Conservation (phyloP, 139 green algal species). For the Zygnema cylindricum region DNA sequence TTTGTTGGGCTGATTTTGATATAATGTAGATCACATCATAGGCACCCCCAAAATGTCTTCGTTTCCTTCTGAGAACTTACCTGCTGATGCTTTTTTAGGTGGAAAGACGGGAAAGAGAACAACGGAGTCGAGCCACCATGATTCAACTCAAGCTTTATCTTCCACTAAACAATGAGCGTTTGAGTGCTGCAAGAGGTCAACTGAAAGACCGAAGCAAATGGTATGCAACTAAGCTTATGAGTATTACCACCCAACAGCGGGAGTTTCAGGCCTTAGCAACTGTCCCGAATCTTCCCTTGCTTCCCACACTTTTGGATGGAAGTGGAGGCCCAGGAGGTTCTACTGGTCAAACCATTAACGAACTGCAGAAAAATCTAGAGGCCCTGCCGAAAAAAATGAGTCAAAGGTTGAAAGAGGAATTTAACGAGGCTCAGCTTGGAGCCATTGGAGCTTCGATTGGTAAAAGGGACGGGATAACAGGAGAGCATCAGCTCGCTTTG, state of each 20-base stretch:
- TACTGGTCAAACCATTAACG: background rate
- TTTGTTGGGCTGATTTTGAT: too few species aligned
- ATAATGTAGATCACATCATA: too few species aligned
- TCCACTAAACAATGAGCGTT: background rate
- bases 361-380: background rate
- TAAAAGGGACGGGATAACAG: background rate
- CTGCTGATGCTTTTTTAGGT: slow-evolving; percentile 47
- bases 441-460: slow-evolving; percentile 31
- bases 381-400: slow-evolving; percentile 36
- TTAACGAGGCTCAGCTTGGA: slow-evolving; percentile 44
- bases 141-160: slow-evolving; percentile 44
- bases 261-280: slow-evolving; percentile 58
- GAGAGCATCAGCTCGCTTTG: slow-evolving; percentile 29
- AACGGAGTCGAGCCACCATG: background rate
- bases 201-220: slow-evolving; percentile 47
- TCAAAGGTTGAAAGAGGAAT: background rate
- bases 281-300: slow-evolving; percentile 10
- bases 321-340: background rate
- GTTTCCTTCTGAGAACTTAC: too few species aligned
- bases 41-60: too few species aligned
- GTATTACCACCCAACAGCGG: slow-evolving; percentile 38
- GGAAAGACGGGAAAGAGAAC: slow-evolving; percentile 35
- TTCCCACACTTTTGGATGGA: slow-evolving; percentile 17
- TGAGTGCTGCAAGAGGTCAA: background rate
- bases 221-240: slow-evolving; percentile 42